phyloP scores from a whole-genome alignment of 306 rosid species.

The Quercus berberidifolia region DNA sequence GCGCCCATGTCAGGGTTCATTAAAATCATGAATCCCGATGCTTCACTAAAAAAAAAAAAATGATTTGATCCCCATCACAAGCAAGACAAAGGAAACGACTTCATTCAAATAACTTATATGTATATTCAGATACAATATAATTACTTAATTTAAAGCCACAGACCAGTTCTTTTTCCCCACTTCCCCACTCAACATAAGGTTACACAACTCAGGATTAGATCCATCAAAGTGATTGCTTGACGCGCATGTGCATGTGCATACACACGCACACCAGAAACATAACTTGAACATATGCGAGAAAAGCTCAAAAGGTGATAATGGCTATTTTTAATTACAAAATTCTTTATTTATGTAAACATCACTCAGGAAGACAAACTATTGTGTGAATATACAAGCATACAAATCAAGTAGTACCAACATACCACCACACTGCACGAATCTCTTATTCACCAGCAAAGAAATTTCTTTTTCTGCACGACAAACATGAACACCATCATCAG shows the following conservation, averaged over 20 bases:
- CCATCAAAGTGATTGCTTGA: neutral
- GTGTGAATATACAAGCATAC: constrained; percentile 23
- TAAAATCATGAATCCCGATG: neutral
- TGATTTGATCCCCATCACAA: neutral
- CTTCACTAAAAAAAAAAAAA: neutral
- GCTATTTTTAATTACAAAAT: neutral
- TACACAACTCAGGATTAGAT: neutral
- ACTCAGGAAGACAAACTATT: constrained; percentile 9
- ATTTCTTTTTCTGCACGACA: constrained; percentile 47
- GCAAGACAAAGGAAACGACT: neutral
- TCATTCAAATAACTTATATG: neutral
- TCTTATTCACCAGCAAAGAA: constrained; percentile 49
- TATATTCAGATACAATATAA: no score
- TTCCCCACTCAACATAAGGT: no score
- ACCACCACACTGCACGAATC: constrained; percentile 25
- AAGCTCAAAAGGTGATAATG: neutral
- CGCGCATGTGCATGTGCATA: neutral
- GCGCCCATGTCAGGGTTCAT: neutral
- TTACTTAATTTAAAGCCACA: neutral
- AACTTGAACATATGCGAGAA: neutral
- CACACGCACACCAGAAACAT: neutral
- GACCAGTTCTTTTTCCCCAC: neutral
- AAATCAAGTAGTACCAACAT: constrained; percentile 2
- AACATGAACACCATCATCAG: constrained; percentile 7
- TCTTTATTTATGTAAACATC: neutral